Evolutionary conservation across 2,329 filamentous ascomycete genomes (phyloP).

Genomic region (Aureobasidium sp.): DNA sequence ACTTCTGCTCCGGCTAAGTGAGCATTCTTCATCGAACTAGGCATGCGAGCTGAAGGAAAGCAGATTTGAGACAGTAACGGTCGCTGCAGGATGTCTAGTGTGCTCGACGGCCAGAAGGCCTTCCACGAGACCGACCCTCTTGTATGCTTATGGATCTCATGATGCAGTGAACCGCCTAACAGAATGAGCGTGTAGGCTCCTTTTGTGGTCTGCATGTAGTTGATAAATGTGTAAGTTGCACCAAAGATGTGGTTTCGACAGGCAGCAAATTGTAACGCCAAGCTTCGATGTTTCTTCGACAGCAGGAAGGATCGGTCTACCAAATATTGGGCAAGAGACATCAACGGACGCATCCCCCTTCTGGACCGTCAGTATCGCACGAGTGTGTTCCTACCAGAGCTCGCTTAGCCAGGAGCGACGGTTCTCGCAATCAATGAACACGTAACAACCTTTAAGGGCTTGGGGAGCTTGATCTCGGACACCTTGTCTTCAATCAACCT

Average conservation of each 20-base stretch:
- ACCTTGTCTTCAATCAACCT: background rate
- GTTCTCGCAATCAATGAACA: background rate
- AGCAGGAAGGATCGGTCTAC: background rate
- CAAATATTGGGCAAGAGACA: background rate
- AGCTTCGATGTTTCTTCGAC: background rate
- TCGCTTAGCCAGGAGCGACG: background rate
- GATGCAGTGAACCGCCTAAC: background rate
- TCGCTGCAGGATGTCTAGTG: background rate
- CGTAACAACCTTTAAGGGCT: too few species aligned
- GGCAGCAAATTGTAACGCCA: background rate
- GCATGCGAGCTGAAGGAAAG: background rate
- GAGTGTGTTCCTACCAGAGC: background rate
- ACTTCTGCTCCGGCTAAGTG: background rate
- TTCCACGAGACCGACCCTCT: background rate
- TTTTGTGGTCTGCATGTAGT: background rate
- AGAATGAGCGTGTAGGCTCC: background rate
- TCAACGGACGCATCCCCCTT: background rate
- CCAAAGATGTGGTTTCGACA: too few species aligned
- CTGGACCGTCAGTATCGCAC: background rate
- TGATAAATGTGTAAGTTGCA: too few species aligned
- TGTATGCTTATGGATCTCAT: background rate
- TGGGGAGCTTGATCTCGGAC: too few species aligned
- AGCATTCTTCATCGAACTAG: background rate
- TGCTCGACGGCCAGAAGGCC: background rate
- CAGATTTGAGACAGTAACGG: background rate